Percentiles rank a stretch among this genome's conserved stretches.
phyloP scores from a whole-genome alignment of 208 protist species.

The Wallacemonas sp. region DNA sequence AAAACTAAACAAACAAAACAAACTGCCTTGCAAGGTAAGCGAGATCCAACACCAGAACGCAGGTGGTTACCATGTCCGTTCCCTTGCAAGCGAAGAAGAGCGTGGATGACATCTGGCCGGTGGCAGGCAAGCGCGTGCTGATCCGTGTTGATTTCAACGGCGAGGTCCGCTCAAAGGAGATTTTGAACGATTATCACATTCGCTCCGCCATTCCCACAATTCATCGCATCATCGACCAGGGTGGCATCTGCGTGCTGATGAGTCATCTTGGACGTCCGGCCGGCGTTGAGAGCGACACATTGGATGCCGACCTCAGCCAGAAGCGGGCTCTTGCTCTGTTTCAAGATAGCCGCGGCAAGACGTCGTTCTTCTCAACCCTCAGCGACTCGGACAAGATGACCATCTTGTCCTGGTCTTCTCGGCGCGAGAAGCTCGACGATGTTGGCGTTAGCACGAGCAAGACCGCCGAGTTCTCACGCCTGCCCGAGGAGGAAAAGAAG shows the following conservation, averaged over 20 bases:
- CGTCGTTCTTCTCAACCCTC: slow-evolving; percentile 70
- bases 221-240: slow-evolving; percentile 93
- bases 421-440: slow-evolving; percentile 43
- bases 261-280: slow-evolving; percentile 98
- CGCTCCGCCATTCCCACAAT: slow-evolving; percentile 96
- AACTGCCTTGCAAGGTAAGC: too few relatives aligned
- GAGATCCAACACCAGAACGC: too few relatives aligned
- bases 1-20: slow-evolving; percentile 17
- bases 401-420: slow-evolving; percentile 59
- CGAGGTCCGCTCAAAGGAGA: slow-evolving; percentile 86
- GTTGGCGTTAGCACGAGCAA: slow-evolving; percentile 46
- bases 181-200: slow-evolving; percentile 96
- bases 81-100: slow-evolving; percentile 67
- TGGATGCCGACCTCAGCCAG: slow-evolving; percentile 30
- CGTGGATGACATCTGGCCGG: slow-evolving; percentile 84
- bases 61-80: slow-evolving; percentile 28
- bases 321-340: slow-evolving; percentile 27
- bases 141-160: slow-evolving; percentile 98
- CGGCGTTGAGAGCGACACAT: slow-evolving; percentile 71
- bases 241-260: slow-evolving; percentile 91
- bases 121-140: slow-evolving; percentile 94
- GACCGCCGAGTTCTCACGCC: slow-evolving; percentile 52
- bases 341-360: slow-evolving; percentile 64
- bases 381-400: slow-evolving; percentile 59
- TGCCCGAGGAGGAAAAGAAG: slow-evolving; percentile 78